Percentiles rank a stretch among this genome's conserved stretches.
phyloP scores from a whole-genome alignment of 1,284 basidiomycete species.

The Ganoderma meredithae region DNA sequence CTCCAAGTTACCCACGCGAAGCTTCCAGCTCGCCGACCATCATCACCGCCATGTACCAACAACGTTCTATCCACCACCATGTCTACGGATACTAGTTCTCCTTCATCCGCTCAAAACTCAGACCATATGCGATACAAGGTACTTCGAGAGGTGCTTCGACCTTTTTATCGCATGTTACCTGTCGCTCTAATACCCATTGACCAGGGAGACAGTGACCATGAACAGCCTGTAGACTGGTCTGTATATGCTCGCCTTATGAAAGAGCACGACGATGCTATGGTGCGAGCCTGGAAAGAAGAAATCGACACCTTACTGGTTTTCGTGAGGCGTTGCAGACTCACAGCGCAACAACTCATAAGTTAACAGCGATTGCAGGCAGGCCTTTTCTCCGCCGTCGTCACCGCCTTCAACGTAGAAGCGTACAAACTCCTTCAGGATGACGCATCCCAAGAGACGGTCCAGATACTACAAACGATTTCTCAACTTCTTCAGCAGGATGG shows the following conservation, averaged over 20 bases:
- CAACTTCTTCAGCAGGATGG: slow-evolving; percentile 19
- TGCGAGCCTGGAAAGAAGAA: slow-evolving; percentile 34
- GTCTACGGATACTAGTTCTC: neutral
- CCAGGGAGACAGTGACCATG: neutral
- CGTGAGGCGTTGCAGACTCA: slow-evolving; percentile 16
- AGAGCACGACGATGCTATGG: slow-evolving; percentile 28
- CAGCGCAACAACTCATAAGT: neutral
- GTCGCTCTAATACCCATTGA: neutral
- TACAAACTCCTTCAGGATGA: slow-evolving; percentile 34
- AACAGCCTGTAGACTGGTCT: slow-evolving; percentile 16
- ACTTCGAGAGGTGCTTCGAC: neutral
- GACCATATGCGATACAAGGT: neutral
- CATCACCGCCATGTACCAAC: neutral
- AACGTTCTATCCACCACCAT: neutral
- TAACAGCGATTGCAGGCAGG: slow-evolving; percentile 30
- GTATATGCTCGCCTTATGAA: slow-evolving; percentile 26
- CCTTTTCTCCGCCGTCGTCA: slow-evolving; percentile 36
- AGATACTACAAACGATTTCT: slow-evolving; percentile 29
- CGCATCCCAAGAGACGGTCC: slow-evolving; percentile 12
- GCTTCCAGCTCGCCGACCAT: neutral
- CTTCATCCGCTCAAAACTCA: neutral
- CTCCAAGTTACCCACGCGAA: neutral
- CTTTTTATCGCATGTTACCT: neutral
- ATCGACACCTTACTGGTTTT: slow-evolving; percentile 33
- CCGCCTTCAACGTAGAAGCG: slow-evolving; percentile 36